These are phyloP conservation scores for Xylaria cubensis DNA, from an alignment of 495 filamentous ascomycete genomes.

Conservation along the genomic window DNA sequence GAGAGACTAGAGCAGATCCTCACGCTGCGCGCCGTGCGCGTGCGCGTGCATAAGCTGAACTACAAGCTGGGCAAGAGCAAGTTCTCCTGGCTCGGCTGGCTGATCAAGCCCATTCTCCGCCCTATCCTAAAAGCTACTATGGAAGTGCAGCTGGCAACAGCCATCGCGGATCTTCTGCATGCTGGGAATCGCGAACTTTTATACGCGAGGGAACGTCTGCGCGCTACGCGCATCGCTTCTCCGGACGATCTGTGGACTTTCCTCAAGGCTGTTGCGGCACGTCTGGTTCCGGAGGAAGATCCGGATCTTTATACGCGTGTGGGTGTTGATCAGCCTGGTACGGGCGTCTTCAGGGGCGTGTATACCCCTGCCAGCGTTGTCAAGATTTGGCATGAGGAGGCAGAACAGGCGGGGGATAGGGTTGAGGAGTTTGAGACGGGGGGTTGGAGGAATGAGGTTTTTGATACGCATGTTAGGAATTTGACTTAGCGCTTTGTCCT, in stretches of 20 bases:
- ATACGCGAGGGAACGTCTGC: constrained; percentile 83
- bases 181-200: constrained; percentile 83
- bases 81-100: constrained; percentile 78
- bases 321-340: constrained; percentile 66
- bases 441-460: constrained; percentile 87
- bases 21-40: constrained; percentile 73
- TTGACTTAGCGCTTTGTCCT: neutral
- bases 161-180: constrained; percentile 71
- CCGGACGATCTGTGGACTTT: constrained; percentile 83
- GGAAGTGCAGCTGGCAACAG: constrained; percentile 76
- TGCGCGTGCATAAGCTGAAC: constrained; percentile 84
- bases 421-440: constrained; percentile 66
- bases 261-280: constrained; percentile 77
- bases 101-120: constrained; percentile 83
- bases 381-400: constrained; percentile 86
- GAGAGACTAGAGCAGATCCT: constrained; percentile 80
- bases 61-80: constrained; percentile 77
- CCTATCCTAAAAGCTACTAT: constrained; percentile 79
- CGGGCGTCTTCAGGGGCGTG: constrained; percentile 78
- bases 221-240: constrained; percentile 82
- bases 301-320: constrained; percentile 75
- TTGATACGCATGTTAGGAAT: constrained; percentile 64
- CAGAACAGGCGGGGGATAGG: constrained; percentile 64
- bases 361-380: constrained; percentile 90
- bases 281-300: constrained; percentile 71